Percentiles rank a stretch among this genome's conserved stretches.
Conservation (phyloP, 2,329 filamentous ascomycete genomes). For the Paecilomyces variotii region DNA sequence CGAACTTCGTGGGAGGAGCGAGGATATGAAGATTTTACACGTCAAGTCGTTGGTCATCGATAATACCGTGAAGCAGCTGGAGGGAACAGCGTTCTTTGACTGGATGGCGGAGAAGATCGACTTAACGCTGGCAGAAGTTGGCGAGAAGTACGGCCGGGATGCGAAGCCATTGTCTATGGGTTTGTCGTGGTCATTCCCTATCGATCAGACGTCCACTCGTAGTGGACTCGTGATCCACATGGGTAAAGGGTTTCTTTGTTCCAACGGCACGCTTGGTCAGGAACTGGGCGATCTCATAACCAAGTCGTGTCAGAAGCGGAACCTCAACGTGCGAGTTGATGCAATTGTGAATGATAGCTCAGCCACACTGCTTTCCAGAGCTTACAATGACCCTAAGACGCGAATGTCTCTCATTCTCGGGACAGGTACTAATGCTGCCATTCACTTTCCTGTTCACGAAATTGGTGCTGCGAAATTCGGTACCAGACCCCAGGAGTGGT, state of each 20-base stretch:
- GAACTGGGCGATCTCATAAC: constrained; percentile 55
- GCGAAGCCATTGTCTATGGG: constrained; percentile 47
- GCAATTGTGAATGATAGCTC: constrained; percentile 59
- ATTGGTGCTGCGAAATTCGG: constrained; percentile 51
- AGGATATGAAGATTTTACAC: constrained; percentile 47
- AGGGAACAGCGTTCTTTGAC: constrained; percentile 54
- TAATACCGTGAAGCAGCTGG: constrained; percentile 46
- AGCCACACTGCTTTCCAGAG: constrained; percentile 53
- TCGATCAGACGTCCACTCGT: constrained; percentile 55
- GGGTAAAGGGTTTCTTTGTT: constrained; percentile 59
- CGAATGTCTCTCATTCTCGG: constrained; percentile 58
- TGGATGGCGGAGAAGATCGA: constrained; percentile 58
- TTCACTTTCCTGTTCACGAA: constrained; percentile 50
- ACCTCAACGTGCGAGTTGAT: constrained; percentile 51
- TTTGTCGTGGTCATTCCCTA: constrained; percentile 59
- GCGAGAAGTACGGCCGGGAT: constrained; percentile 31
- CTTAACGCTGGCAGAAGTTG: constrained; percentile 40
- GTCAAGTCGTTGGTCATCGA: constrained; percentile 51
- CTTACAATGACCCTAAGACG: constrained; percentile 53
- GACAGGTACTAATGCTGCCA: constrained; percentile 58
- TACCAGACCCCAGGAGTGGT: constrained; percentile 46
- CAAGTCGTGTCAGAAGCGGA: constrained; percentile 46
- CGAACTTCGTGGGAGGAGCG: constrained; percentile 42
- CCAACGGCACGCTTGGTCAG: constrained; percentile 50
- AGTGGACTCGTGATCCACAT: constrained; percentile 52